These are phyloP conservation scores for Mycena capillaripes DNA, from an alignment of 768 basidiomycete genomes.

Conservation along the genomic window DNA sequence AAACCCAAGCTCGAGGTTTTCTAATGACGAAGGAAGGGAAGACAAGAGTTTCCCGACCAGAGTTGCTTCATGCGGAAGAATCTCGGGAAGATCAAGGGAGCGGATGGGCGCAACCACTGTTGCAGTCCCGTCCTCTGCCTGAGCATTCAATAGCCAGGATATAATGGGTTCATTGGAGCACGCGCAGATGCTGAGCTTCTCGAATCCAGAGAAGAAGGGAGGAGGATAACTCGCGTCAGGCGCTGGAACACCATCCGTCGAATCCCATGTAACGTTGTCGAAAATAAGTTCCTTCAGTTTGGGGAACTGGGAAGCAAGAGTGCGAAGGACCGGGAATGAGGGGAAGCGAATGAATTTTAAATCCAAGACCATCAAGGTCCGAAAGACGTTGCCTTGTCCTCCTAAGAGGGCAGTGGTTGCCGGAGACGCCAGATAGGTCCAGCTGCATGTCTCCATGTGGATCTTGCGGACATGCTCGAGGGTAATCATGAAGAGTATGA, in stretches of 20 bases:
- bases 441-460: conserved; percentile 44
- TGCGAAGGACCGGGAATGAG: conserved; percentile 62
- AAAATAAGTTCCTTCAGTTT: conserved; percentile 59
- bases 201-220: conserved; percentile 46
- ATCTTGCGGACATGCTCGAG: conserved; percentile 39
- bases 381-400: conserved; percentile 61
- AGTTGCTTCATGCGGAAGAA: conserved; percentile 46
- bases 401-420: conserved; percentile 55
- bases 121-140: conserved; percentile 32
- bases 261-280: conserved; percentile 64
- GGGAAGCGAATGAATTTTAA: conserved; percentile 47
- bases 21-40: conserved; percentile 44
- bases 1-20: conserved; percentile 49
- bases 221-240: conserved; percentile 46
- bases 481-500: conserved; percentile 39
- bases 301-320: conserved; percentile 64
- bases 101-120: conserved; percentile 39
- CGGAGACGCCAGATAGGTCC: conserved; percentile 35
- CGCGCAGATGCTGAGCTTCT: conserved; percentile 53
- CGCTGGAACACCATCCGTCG: conserved; percentile 52
- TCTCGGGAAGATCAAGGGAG: conserved; percentile 45
- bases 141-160: conserved; percentile 44
- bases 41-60: conserved; percentile 39
- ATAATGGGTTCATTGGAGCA: conserved; percentile 45
- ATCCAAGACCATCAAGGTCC: conserved; percentile 64